Evolutionary conservation across 495 filamentous ascomycete genomes (phyloP), one percentile per base, ranked within the genome.

Genomic region (Trichocladium uniseriatum): DNA sequence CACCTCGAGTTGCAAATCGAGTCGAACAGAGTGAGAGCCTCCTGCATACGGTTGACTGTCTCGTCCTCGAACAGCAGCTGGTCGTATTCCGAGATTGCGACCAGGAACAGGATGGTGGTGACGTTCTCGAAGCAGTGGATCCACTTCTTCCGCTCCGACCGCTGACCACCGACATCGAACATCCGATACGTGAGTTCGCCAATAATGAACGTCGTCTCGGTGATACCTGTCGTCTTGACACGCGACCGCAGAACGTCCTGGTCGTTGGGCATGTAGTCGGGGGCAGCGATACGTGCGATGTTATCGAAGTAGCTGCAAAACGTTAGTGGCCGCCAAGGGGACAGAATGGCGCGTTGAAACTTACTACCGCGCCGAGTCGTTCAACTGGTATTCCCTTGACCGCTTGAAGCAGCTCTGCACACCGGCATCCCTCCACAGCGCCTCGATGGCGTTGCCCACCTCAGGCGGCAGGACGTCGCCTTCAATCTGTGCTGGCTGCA

Each of bases 121-220:
- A 98, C 92, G 60, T 98, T 97, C 74, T 98, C 92, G 73, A 98
- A 98, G 76, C 91, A 95, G 75, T 99, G 92, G 51, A 99, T 99
- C 92, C 92, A 99, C 83, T 99, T 99, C 84, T 99, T 99, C 56
- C 92, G 86, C 70, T 99, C 92, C 1, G 94, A 97, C 58, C 92
- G 84, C 71, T 97, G 92, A 60, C 92, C 92, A 76, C 92, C 92
- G 28, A 99, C 92, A 66, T 99, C 92, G 73, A 97, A 97, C 92
- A 99, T 99, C 48, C 94, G 83, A 73, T 96, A 99, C 27, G 89
- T 97, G 61, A 99, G 73, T 60, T 96, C 89, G 52, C 92, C 94
- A 55, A 97, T 94, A 63, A 94, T 91, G 71, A 99, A 99, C 38
- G 89, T 92, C 16, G 92, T 97, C 72, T 99, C 92, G 15, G 89